Conservation (phyloP, 768 basidiomycete genomes). For the Leccinum uliginosum region DNA sequence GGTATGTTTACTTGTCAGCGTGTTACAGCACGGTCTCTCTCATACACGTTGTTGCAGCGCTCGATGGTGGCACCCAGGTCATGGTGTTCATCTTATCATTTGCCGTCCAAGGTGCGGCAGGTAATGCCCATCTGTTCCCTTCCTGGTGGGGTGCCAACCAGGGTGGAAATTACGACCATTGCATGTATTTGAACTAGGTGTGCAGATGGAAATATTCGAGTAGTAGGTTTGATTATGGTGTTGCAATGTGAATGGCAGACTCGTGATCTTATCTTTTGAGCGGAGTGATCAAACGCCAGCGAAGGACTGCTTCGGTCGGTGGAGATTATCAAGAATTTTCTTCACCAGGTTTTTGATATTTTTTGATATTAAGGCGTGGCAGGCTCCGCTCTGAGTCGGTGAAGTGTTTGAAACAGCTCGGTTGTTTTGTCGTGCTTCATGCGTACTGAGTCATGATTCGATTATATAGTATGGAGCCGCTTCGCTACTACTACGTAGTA, state of each 20-base stretch:
- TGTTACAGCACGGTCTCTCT: not conserved
- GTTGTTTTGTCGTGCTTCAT: no score
- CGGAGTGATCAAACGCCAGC: no score
- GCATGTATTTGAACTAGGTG: slow-evolving; percentile 13
- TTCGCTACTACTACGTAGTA: no score
- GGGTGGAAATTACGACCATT: slow-evolving; percentile 36
- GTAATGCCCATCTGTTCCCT: slow-evolving; percentile 46
- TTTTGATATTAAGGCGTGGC: no score
- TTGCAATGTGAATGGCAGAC: not conserved
- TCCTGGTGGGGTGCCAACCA: slow-evolving; percentile 60
- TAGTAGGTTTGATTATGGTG: not conserved
- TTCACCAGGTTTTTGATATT: no score
- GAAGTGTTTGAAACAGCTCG: no score
- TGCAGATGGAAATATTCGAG: not conserved
- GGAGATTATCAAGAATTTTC: no score
- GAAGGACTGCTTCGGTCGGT: not conserved
- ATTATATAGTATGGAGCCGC: no score
- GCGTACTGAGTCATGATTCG: no score
- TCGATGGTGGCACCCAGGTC: slow-evolving; percentile 43
- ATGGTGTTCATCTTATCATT: slow-evolving; percentile 54
- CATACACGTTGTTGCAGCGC: slow-evolving; percentile 15
- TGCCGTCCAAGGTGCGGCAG: slow-evolving; percentile 49
- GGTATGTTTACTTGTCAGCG: slow-evolving; percentile 22
- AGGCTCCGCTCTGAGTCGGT: no score
- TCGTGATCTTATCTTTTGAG: not conserved